Evolutionary conservation across 352 stramenopile genomes (phyloP), one percentile per base, ranked within the genome.

Genomic region (Pythium apleroticum): DNA sequence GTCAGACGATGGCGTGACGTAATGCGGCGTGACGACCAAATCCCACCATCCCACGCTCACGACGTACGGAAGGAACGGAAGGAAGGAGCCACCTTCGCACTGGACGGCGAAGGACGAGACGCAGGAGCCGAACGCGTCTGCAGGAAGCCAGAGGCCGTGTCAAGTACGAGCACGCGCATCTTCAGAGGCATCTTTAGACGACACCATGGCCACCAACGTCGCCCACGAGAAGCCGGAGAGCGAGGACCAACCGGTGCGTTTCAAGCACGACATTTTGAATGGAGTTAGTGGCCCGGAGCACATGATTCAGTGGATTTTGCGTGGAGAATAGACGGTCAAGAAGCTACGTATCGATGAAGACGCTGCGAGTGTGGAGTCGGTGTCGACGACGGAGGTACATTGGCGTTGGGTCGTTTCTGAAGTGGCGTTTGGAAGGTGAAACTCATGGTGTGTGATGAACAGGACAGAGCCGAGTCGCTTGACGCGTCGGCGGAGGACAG

Each of bases 221-320:
- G 80, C 82, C 52, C 83, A 89, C 78, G 83, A 92, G 67, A 92
- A 92, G 73, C 83, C 83, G 27, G 77, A 88, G 64, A 74, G 69
- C 20, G 71, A 90, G 55, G 80, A 86, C 60, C 80, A 87, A 60
- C 79, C 79, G 49, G 75, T 88, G 53, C n/a, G 72, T 61, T 27
- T 54, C 10, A 8, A 48, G 30, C 5, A 7, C 12, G 35, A 14
- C 9, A 41, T 41, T 41, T 19, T 19, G 35, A 19, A 3, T 41
- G 37, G 43, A 50, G n/a, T 14, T 15, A 12, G 12, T 17, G 33
- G n/a, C 43, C 8, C 15, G 20, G 20, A 50, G 43, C n/a, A 28
- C 19, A 22, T 24, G 15, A 30, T 30, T 25, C 8, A 9, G 19
- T 25, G 24, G 46, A 7, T 48, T 60, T 19, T 31, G 31, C 22